Conservation (phyloP, 768 basidiomycete genomes). For the Heimioporus sp. region DNA sequence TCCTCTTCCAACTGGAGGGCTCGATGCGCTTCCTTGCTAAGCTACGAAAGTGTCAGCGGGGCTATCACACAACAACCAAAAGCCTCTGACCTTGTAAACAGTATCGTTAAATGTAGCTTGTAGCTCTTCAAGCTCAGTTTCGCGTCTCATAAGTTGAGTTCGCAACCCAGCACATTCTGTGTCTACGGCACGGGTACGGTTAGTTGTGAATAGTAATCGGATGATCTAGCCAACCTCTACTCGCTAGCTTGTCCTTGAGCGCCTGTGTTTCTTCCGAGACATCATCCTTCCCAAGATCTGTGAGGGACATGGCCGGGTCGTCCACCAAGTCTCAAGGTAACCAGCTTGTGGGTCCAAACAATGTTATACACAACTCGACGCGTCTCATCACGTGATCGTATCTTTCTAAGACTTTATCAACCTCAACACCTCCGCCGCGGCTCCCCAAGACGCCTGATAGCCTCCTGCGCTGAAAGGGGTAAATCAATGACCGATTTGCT, state of each 20-base stretch:
- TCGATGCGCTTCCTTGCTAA: slow-evolving; percentile 55
- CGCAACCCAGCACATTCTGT: slow-evolving; percentile 35
- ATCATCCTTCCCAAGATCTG: slow-evolving; percentile 39
- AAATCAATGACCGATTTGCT: slow-evolving; percentile 1
- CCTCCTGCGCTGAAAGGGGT: slow-evolving; percentile 31
- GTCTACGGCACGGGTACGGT: slow-evolving; percentile 26
- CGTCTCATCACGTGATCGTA: slow-evolving; percentile 34
- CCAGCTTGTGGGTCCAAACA: slow-evolving; percentile 23
- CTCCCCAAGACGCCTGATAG: slow-evolving; percentile 44
- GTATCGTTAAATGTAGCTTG: slow-evolving; percentile 34
- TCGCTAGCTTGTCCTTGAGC: slow-evolving; percentile 36
- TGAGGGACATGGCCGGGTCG: slow-evolving; percentile 34
- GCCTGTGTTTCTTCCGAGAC: slow-evolving; percentile 37
- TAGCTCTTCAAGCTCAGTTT: slow-evolving; percentile 35
- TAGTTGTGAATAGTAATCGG: background rate
- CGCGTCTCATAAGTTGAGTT: slow-evolving; percentile 34
- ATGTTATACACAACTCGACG: slow-evolving; percentile 24
- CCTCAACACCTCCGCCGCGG: slow-evolving; percentile 37
- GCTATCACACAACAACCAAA: background rate
- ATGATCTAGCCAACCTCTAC: slow-evolving; percentile 31
- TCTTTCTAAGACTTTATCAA: slow-evolving; percentile 21
- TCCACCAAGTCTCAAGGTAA: slow-evolving; percentile 11
- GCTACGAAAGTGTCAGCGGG: slow-evolving; percentile 34
- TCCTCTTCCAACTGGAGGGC: slow-evolving; percentile 54
- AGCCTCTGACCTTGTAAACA: slow-evolving; percentile 33